A percentile compares a stretch with the other conserved stretches of the same genome.
Evolutionary conservation across 495 filamentous ascomycete species (phyloP).

Genomic region (Xylaria longipes): DNA sequence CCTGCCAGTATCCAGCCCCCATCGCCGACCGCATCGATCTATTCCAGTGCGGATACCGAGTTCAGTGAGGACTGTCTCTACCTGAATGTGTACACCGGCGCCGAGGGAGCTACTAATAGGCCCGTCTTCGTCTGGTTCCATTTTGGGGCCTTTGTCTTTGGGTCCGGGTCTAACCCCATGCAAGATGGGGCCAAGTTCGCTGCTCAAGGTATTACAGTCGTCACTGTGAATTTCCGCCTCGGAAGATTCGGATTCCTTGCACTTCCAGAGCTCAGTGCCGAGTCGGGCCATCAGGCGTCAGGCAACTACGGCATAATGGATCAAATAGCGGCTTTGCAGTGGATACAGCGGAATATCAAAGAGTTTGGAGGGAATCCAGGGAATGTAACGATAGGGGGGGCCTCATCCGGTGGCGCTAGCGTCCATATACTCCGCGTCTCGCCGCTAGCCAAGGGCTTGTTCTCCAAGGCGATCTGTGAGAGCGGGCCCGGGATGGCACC

Average conservation of each 20-base stretch:
- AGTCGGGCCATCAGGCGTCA: conserved; percentile 14
- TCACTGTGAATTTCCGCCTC: conserved; percentile 60
- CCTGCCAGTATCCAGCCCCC: neutral
- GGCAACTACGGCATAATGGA: conserved; percentile 57
- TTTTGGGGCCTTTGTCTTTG: conserved; percentile 42
- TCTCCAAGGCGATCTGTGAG: conserved; percentile 55
- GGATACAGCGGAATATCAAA: conserved; percentile 61
- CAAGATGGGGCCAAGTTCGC: conserved; percentile 18
- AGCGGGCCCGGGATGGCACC: conserved; percentile 36
- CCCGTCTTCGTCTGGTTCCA: conserved; percentile 38
- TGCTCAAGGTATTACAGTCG: conserved; percentile 38
- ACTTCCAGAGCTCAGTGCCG: conserved; percentile 18
- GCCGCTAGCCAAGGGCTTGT: conserved; percentile 49
- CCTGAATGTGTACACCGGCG: conserved; percentile 28
- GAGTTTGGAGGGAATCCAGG: conserved; percentile 58
- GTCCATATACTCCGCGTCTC: conserved; percentile 25
- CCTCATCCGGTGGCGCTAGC: conserved; percentile 33
- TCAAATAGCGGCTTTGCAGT: conserved; percentile 56
- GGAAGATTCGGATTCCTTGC: conserved; percentile 64
- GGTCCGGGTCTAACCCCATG: conserved; percentile 15
- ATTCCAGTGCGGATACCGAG: conserved; percentile 53
- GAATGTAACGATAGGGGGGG: conserved; percentile 38
- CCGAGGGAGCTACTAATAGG: conserved; percentile 10
- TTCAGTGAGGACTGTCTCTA: conserved; percentile 33
- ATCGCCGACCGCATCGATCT: neutral